Base-by-base conservation (phyloP, 2,329 filamentous ascomycete genomes). In the Sphaerostilbella broomeana region DNA sequence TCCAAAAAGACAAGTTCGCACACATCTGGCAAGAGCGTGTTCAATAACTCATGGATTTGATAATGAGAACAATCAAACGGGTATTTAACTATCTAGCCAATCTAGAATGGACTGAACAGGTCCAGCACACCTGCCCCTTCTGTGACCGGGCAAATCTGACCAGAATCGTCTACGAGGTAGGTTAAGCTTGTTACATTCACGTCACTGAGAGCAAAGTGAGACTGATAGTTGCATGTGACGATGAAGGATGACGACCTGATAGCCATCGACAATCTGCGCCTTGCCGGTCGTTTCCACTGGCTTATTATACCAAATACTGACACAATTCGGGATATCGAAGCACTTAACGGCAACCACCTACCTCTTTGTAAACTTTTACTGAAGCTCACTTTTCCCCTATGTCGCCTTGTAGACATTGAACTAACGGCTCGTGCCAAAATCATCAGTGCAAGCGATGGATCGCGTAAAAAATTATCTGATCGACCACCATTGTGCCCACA, bases 261-360 rank as follows among this genome's bases (percentile, higher is more conserved):
- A 6, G 31, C 13, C 12, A n/a, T 40, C n/a, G 5, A 34, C 7
- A 33, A 34, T 24, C 20, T 16, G 4, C 24, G 10, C n/a, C 6
- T 3, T 11, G 30, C 38, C 5, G 38, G 38, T 13, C 13, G 34
- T 7, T 13, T 2, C 5, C 38, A 40, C 24, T 40, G 38, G 38
- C 31, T 40, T 15, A 35, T 40, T 2, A 4, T 40, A 4, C 38
- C 38, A 10, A 40, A 22, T 13, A 6, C 7, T 12, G 27, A 38
- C 19, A 12, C 12, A 8, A 11, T 6, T 4, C 18, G 35, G 24
- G 35, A 38, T 22, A 17, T 38, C 16, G 35, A 38, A 22, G 32
- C 15, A 12, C 20, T 32, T 4, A 9, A 16, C 9, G 10, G 12
- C 21, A 8, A 3, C n/a, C 16, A 38, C n/a, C 20, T 20, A 19